Conservation (phyloP, 208 protist genomes). For the Crithidia sp. region DNA sequence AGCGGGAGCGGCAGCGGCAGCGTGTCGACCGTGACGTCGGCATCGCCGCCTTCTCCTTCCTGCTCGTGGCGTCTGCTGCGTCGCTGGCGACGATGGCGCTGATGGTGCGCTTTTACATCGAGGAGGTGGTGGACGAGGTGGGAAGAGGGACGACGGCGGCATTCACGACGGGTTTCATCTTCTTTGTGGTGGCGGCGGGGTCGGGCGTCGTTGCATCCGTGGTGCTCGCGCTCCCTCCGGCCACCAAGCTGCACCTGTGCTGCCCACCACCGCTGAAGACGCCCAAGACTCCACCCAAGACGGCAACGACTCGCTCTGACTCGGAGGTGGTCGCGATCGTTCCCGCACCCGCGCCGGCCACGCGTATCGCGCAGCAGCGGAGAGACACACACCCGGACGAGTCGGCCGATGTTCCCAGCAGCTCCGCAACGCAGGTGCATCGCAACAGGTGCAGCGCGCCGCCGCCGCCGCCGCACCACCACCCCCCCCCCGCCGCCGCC, state of each 20-base stretch:
- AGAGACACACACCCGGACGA: background rate
- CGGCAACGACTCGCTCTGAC: background rate
- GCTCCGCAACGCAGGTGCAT: background rate
- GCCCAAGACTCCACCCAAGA: background rate
- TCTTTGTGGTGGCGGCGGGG: slow-evolving; percentile 1
- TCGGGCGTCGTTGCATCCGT: background rate
- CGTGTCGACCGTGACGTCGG: background rate
- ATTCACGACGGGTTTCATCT: background rate
- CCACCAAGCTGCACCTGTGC: slow-evolving; percentile 11
- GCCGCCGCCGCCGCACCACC: background rate
- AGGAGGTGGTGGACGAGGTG: slow-evolving; percentile 11
- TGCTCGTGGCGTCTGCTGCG: background rate
- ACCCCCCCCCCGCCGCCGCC: background rate
- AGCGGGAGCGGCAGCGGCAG: slow-evolving; percentile 4
- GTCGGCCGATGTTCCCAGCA: background rate
- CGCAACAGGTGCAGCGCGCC: background rate
- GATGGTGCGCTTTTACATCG: slow-evolving; percentile 6
- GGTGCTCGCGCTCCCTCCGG: background rate
- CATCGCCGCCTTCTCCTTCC: background rate
- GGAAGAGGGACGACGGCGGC: background rate
- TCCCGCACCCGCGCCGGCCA: background rate
- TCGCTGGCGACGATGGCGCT: slow-evolving; percentile 3
- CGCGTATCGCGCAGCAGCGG: background rate
- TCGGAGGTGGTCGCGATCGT: background rate
- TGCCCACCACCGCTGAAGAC: background rate